Evolutionary conservation across 768 basidiomycete species (phyloP).

Genomic region (Boletus pseudopeckii): DNA sequence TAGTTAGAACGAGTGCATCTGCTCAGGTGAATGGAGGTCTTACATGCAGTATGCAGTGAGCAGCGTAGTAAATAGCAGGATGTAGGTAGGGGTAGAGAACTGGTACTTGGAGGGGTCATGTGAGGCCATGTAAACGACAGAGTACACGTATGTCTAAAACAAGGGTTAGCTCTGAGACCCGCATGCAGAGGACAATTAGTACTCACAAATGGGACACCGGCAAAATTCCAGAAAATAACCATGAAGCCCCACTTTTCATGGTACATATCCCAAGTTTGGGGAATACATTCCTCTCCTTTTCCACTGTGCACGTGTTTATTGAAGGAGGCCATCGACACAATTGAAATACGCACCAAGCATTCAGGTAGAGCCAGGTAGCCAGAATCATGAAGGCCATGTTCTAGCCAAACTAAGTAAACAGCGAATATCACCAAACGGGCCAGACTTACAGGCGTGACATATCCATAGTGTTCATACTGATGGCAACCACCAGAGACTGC

Average conservation of each 20-base stretch:
- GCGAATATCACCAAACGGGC: neutral
- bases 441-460: slow-evolving; percentile 77
- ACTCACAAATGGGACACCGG: slow-evolving; percentile 86
- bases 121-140: slow-evolving; percentile 96
- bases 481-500: slow-evolving; percentile 91
- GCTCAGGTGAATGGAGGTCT: slow-evolving; percentile 18
- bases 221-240: slow-evolving; percentile 97
- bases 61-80: slow-evolving; percentile 71
- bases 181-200: neutral
- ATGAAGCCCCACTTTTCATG: slow-evolving; percentile 99
- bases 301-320: slow-evolving; percentile 42
- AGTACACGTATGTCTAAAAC: slow-evolving; percentile 88
- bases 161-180: neutral
- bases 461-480: slow-evolving; percentile 90
- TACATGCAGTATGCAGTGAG: slow-evolving; percentile 85
- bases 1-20: neutral
- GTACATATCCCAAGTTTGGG: slow-evolving; percentile 99
- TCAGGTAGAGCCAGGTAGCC: slow-evolving; percentile 94
- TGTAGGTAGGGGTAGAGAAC: slow-evolving; percentile 75
- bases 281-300: slow-evolving; percentile 93
- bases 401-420: slow-evolving; percentile 35
- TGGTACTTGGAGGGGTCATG: slow-evolving; percentile 84
- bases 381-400: slow-evolving; percentile 97
- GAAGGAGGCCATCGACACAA: neutral
- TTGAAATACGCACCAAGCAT: slow-evolving; percentile 67